phyloP scores from a whole-genome alignment of 73 alveolate genomes.

The Stentor roeselii region DNA sequence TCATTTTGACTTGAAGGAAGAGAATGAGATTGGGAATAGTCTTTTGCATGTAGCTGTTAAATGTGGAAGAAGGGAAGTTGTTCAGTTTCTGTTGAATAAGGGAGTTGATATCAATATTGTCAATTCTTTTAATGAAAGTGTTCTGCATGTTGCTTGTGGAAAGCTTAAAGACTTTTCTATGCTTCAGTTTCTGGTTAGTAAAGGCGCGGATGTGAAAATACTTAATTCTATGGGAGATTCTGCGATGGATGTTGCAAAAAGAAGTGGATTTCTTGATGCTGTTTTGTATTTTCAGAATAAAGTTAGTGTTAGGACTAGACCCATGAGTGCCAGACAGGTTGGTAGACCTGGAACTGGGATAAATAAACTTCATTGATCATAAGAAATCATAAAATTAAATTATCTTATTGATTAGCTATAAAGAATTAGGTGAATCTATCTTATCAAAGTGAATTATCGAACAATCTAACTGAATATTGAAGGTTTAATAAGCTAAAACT shows the following conservation, averaged over 20 bases:
- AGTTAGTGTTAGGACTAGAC: background rate
- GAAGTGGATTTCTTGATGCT: constrained; percentile 14
- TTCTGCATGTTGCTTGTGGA: background rate
- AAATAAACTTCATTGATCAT: background rate
- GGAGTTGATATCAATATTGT: background rate
- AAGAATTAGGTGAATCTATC: too few relatives aligned
- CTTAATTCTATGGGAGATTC: background rate
- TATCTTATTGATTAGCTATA: too few relatives aligned
- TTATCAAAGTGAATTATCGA: too few relatives aligned
- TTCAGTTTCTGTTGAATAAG: background rate
- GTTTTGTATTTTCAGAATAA: background rate
- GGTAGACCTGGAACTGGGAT: background rate
- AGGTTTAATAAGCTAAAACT: too few relatives aligned
- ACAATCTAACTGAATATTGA: too few relatives aligned
- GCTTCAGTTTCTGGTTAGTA: background rate
- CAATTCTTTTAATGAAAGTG: constrained; percentile 3
- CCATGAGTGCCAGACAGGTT: background rate
- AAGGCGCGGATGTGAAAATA: constrained; percentile 16
- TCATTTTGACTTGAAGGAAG: background rate
- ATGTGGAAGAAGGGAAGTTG: background rate
- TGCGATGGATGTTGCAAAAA: background rate
- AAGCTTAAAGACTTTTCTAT: background rate
- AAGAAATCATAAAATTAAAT: too few relatives aligned
- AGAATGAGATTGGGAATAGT: background rate
- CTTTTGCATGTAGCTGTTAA: background rate